phyloP scores from a whole-genome alignment of 1,284 basidiomycete species.

The Pterulicium gracile region DNA sequence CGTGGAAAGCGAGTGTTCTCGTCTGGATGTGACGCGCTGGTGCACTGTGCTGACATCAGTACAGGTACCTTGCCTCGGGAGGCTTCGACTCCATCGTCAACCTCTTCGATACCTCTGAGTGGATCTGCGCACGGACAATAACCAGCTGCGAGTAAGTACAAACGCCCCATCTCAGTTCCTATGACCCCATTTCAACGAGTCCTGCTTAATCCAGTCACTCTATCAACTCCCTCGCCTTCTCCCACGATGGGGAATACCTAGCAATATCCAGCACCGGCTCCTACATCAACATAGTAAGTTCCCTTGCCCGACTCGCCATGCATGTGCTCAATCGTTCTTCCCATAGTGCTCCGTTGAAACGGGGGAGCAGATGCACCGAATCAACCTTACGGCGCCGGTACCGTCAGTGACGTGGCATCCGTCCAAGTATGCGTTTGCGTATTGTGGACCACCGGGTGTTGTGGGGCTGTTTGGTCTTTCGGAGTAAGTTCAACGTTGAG shows the following conservation, averaged over 20 bases:
- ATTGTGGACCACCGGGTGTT: slow-evolving; percentile 61
- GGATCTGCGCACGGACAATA: slow-evolving; percentile 67
- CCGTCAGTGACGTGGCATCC: slow-evolving; percentile 72
- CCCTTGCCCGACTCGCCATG: slow-evolving; percentile 1
- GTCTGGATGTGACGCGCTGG: not conserved
- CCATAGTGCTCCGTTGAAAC: slow-evolving; percentile 66
- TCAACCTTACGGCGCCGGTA: slow-evolving; percentile 52
- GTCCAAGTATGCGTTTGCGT: slow-evolving; percentile 64
- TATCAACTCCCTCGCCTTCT: slow-evolving; percentile 70
- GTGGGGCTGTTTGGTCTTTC: slow-evolving; percentile 56
- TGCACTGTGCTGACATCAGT: not conserved
- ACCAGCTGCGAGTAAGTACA: slow-evolving; percentile 63
- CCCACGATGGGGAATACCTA: slow-evolving; percentile 69
- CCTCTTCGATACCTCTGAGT: slow-evolving; percentile 64
- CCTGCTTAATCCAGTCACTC: slow-evolving; percentile 36
- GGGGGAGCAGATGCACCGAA: slow-evolving; percentile 53
- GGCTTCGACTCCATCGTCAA: slow-evolving; percentile 74
- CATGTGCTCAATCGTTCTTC: not conserved
- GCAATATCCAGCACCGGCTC: slow-evolving; percentile 61
- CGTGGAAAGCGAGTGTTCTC: slow-evolving; percentile 40
- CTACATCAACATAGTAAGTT: slow-evolving; percentile 64
- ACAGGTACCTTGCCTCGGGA: slow-evolving; percentile 64
- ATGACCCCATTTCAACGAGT: not conserved
- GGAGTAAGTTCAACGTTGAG: slow-evolving; percentile 15
- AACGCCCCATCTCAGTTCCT: not conserved